Evolutionary conservation across 1,139 yeast genomes (phyloP), one percentile per base, ranked within the genome.

Genomic region (Candida neerlandica): DNA sequence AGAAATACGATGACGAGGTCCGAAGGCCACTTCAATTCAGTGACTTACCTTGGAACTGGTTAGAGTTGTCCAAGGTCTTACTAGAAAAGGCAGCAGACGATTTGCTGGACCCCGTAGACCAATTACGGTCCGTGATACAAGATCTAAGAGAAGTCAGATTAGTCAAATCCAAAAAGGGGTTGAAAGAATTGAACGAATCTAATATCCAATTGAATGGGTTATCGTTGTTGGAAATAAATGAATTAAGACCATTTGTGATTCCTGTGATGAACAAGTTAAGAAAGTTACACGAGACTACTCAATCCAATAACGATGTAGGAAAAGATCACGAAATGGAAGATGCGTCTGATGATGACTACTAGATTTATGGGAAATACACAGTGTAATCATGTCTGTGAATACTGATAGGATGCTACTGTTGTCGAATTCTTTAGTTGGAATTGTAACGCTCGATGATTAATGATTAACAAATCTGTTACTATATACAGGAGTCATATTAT

Each of bases 61-160:
- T 92, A 23, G 96, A 92, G 48, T 64, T 86, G 1, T 81, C 94
- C 14, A 88, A 86, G 57, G 75, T 86, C 19, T 66, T 91, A 47
- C 74, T 92, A 26, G 76, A 80, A 10, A 71, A 71, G 48, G 96
- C 96, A 1, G 59, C 86, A 0, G 96, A 89, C 59, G 97, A 91
- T 66, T 71, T 90, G 50, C 69, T 74, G 16, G 90, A 85, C 51
- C 85, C 90, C 5, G 72, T 84, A 1, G 85, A 84, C 57, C 80
- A 75, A 47, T 72, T 90, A 42, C 67, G 95, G 43, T 80, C 92
- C 15, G 66, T 84, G 12, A 70, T 94, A 4, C 96, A 92, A 58
- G 98, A 92, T 61, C 71, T 94, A 48, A 73, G 96, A 43, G 99
- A 94, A 67, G 78, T 91, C 12, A 72, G 99, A 43, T 81, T 85